Evolutionary conservation across 2,329 filamentous ascomycete species (phyloP), one percentile per base, ranked within the genome.

Genomic region (Cladosporium sphaerospermum): DNA sequence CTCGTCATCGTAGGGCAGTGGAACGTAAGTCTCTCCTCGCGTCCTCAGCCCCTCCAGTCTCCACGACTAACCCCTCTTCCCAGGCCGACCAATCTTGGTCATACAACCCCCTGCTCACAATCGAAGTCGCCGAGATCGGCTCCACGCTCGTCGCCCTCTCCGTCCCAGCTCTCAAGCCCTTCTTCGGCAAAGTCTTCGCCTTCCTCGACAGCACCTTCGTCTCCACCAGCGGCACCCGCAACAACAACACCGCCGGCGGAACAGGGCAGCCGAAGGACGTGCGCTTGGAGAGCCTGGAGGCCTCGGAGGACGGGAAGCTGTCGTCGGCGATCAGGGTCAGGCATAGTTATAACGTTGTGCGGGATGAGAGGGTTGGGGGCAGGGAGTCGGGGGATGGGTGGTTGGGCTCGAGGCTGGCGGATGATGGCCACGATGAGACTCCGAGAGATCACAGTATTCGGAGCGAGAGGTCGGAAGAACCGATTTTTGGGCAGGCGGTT

Each of bases 121-220:
- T 78, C 3, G 76, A 79, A 61, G 73, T 73, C 2, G 71, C 76
- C 1, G 77, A 79, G 39, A 75, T 79, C 16, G 76, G 75, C 3
- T 69, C 71, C 1, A 79, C 77, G 0, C 60, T 79, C 19, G 73
- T 78, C 37, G 75, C 77, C 1, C 69, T 79, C 1, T 79, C 77
- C 0, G 67, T 78, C 0, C 77, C 77, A 0, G 76, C 75, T 3
- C 63, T 77, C 44, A 78, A 79, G 51, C 76, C 76, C 0, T 63
- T 67, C 37, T 45, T 59, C 51, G 54, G 55, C 16, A 49, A 40
- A 11, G n/a, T 57, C 39, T 55, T 52, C 41, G 37, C 47, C 10
- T 54, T 54, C 37, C 44, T 56, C 36, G 54, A 56, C 44, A 43
- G 48, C 36, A 52, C 52, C 19, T 50, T 49, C 13, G 28, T 49